Evolutionary conservation across 2,329 filamentous ascomycete genomes (phyloP).

Genomic region (Verticillium albo-atrum): DNA sequence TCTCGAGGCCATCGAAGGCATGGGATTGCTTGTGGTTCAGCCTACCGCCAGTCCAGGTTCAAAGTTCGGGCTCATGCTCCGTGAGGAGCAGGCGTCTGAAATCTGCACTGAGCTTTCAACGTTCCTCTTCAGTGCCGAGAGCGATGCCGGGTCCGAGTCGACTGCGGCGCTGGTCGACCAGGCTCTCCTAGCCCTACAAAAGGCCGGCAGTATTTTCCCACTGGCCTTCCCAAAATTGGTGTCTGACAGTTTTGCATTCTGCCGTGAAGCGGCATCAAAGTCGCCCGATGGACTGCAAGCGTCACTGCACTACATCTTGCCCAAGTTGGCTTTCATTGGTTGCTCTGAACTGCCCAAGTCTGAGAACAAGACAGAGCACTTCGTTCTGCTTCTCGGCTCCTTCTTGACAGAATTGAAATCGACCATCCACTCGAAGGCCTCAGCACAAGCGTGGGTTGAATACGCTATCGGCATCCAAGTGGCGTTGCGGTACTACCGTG

Average conservation of each 20-base stretch:
- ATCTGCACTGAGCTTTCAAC: constrained; percentile 25
- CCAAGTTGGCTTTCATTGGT: constrained; percentile 43
- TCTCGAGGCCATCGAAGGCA: constrained; percentile 39
- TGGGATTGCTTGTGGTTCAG: constrained; percentile 41
- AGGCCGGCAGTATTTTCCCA: constrained; percentile 29
- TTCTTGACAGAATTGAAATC: constrained; percentile 29
- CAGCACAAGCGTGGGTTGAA: constrained; percentile 30
- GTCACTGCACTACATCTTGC: constrained; percentile 30
- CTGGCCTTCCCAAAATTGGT: constrained; percentile 29
- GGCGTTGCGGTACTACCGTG: constrained; percentile 20
- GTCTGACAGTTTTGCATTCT: constrained; percentile 8
- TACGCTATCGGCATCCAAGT: constrained; percentile 30
- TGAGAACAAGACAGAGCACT: constrained; percentile 29
- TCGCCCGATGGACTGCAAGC: constrained; percentile 3
- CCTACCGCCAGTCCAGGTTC: constrained; percentile 15
- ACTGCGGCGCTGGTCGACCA: constrained; percentile 31
- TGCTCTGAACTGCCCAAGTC: constrained; percentile 35
- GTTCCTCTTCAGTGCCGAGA: constrained; percentile 18
- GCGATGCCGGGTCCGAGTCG: constrained; percentile 1
- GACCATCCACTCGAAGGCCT: constrained; percentile 25
- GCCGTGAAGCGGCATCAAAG: constrained; percentile 1
- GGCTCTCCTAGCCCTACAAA: constrained; percentile 34
- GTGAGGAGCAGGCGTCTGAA: constrained; percentile 27
- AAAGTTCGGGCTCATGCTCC: constrained; percentile 20
- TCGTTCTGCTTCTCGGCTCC: constrained; percentile 31